A percentile compares a stretch with the other conserved stretches of the same genome.
Evolutionary conservation across 1,284 basidiomycete species (phyloP).

Genomic region (Phellopilus nigrolimitatus): DNA sequence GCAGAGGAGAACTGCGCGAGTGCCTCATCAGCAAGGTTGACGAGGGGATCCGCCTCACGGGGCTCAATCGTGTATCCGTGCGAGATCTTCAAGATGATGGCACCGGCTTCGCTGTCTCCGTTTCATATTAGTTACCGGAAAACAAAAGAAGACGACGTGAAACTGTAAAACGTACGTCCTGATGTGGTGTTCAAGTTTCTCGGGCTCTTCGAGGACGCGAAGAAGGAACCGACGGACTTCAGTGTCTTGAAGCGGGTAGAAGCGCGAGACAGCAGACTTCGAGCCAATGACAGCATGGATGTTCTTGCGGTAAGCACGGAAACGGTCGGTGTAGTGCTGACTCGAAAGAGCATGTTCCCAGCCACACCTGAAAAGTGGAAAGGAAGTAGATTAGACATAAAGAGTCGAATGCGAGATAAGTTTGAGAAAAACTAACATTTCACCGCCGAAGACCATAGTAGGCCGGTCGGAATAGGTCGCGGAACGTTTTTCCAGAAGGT

Average conservation of each 20-base stretch:
- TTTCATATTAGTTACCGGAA: neutral
- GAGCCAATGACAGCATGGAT: conserved; percentile 13
- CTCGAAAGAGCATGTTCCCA: conserved; percentile 11
- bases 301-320: conserved; percentile 17
- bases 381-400: neutral
- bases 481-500: conserved; percentile 44
- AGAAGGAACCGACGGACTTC: conserved; percentile 14
- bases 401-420: no score
- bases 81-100: conserved; percentile 30
- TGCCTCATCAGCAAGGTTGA: conserved; percentile 25
- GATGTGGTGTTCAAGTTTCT: conserved; percentile 15
- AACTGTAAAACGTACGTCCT: conserved; percentile 13
- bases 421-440: conserved; percentile 11
- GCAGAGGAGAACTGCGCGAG: conserved; percentile 25
- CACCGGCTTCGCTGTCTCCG: conserved; percentile 23
- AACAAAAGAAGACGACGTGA: neutral
- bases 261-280: conserved; percentile 11
- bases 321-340: conserved; percentile 11
- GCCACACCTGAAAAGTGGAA: neutral
- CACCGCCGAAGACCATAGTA: conserved; percentile 16
- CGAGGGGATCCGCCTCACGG: conserved; percentile 27
- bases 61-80: conserved; percentile 31
- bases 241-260: conserved; percentile 8
- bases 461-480: conserved; percentile 46
- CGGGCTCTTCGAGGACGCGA: conserved; percentile 14